Percentiles rank a stretch among this genome's conserved stretches.
Evolutionary conservation across 1,284 basidiomycete species (phyloP).

Genomic region (Cutaneotrichosporon cavernicola): DNA sequence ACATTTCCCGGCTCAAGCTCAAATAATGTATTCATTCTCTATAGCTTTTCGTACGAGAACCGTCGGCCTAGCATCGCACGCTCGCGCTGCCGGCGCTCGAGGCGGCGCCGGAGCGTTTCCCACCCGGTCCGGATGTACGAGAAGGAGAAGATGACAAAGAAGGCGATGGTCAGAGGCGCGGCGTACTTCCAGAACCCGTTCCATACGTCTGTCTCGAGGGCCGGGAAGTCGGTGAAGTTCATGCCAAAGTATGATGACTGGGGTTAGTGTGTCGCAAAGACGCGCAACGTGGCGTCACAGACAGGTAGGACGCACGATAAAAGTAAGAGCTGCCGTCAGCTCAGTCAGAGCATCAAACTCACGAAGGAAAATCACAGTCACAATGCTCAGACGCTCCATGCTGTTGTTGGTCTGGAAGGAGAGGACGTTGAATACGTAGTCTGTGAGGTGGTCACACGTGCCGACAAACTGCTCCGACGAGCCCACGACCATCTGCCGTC

Average conservation of each 20-base stretch:
- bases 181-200: constrained; percentile 52
- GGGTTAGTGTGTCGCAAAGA: neutral
- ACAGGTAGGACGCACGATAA: constrained; percentile 23
- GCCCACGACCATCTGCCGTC: constrained; percentile 39
- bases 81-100: constrained; percentile 16
- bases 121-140: constrained; percentile 39
- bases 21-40: neutral
- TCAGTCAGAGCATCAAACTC: constrained; percentile 25
- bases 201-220: constrained; percentile 36
- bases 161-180: constrained; percentile 42
- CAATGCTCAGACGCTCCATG: constrained; percentile 52
- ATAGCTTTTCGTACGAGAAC: neutral
- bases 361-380: constrained; percentile 54
- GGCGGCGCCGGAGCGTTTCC: constrained; percentile 34
- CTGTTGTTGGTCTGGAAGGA: constrained; percentile 52
- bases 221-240: constrained; percentile 46
- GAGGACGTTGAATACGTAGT: constrained; percentile 52
- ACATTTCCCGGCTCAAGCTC: neutral
- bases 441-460: constrained; percentile 51
- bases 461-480: constrained; percentile 49
- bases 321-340: constrained; percentile 27
- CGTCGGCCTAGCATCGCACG: neutral
- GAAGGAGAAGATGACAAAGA: constrained; percentile 51
- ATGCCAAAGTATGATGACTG: constrained; percentile 42
- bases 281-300: neutral